Evolutionary conservation across 805 yeast genomes (phyloP).

Genomic region (Spathaspora boniae): DNA sequence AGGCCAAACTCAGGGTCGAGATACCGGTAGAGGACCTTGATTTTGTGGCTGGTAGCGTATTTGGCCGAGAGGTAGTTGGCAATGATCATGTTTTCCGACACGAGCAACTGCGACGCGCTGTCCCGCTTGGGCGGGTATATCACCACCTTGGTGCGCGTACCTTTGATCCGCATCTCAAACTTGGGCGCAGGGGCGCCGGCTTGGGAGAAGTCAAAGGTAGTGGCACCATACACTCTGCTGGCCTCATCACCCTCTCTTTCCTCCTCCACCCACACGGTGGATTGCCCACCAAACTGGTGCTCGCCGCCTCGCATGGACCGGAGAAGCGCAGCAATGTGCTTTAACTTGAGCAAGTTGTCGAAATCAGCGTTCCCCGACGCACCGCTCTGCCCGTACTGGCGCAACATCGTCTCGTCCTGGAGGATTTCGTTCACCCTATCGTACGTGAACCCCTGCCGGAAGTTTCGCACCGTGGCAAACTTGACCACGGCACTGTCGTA

Average conservation of each 20-base stretch:
- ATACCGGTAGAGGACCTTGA: conserved; percentile 51
- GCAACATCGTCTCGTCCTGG: conserved; percentile 16
- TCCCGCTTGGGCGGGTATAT: conserved; percentile 12
- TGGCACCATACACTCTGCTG: conserved; percentile 7
- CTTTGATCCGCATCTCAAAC: conserved; percentile 11
- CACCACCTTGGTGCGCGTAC: conserved; percentile 13
- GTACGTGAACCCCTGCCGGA: conserved; percentile 53
- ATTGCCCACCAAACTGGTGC: not conserved
- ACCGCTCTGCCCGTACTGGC: conserved; percentile 8
- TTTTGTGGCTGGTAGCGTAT: conserved; percentile 38
- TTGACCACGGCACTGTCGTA: conserved; percentile 17
- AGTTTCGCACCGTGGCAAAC: conserved; percentile 22
- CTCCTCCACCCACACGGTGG: not conserved
- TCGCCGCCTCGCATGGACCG: not conserved
- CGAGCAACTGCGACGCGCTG: conserved; percentile 46
- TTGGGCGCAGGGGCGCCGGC: too few species aligned
- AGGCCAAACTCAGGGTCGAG: conserved; percentile 28
- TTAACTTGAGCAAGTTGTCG: conserved; percentile 24
- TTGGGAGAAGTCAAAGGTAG: not conserved
- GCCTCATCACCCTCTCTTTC: not conserved
- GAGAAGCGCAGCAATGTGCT: conserved; percentile 19
- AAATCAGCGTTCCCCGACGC: conserved; percentile 17
- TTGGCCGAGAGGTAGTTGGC: conserved; percentile 64
- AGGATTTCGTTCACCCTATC: conserved; percentile 55
- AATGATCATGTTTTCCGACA: conserved; percentile 79